Evolutionary conservation across 345 rosid genomes (phyloP), one percentile per base, ranked within the genome.

Genomic region (Mercurialis annua): DNA sequence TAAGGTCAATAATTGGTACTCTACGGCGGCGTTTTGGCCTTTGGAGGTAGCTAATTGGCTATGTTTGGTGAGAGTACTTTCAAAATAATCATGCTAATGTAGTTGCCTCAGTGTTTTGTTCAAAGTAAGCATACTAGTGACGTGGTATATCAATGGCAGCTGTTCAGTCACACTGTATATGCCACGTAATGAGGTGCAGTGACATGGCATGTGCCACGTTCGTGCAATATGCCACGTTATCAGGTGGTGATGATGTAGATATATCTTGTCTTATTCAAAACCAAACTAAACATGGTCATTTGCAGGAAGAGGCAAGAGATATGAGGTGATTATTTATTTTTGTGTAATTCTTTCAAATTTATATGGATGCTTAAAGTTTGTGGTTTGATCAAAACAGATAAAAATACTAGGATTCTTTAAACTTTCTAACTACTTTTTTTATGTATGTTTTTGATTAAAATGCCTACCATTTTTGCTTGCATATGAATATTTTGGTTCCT

Each of bases 281-380:
- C 2, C 65, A 76, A 0, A 58, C 68, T 0, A 85, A 87, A 76
- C 87, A 77, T 50, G 96, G 98, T 66, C 97, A 86, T 65, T 80
- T 93, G 77, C 96, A 86, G 82, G 92, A 83, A 84, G 91, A 87
- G 44, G 98, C 98, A 56, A 90, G 98, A 58, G 94, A 86, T 29
- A 87, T 76, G 86, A 90, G 98, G 92, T 90, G 68, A 56, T 48
- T 51, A 9, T 49, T 54, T 50, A 29, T 14, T 55, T 68, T 10
- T 24, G 34, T 5, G 14, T 20, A 46, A 64, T 46, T 18, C 31
- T 17, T 58, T 30, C 31, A 16, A 3, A 9, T 40, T 2, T 40
- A 40, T 3, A n/a, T n/a, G n/a, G n/a, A 9, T 4, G 5, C 11
- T 40, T 40, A 40, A 3, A 40, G 1, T 40, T 40, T 40, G 1